Conservation (phyloP, 805 yeast genomes). For the Suhomyces sp. region DNA sequence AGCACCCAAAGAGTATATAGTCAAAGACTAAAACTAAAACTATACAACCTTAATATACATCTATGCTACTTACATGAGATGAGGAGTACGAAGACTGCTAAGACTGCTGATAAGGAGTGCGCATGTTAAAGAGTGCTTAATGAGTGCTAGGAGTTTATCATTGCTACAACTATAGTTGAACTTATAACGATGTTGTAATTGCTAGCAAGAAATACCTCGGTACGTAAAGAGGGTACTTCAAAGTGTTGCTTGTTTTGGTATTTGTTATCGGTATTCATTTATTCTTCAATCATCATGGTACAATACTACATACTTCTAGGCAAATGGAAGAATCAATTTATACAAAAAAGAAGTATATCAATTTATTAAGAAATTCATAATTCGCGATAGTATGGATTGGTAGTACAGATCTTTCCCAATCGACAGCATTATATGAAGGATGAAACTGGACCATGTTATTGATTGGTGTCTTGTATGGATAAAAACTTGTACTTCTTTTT, state of each 20-base stretch:
- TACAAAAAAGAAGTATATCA: not conserved
- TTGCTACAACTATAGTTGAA: too few species aligned
- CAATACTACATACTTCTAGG: not conserved
- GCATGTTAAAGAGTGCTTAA: too few species aligned
- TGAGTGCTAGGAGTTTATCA: too few species aligned
- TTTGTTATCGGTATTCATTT: too few species aligned
- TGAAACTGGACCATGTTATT: not conserved
- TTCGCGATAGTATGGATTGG: not conserved
- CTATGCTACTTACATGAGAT: too few species aligned
- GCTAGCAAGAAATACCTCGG: too few species aligned
- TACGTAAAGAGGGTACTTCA: too few species aligned
- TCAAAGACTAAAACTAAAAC: slow-evolving; percentile 23
- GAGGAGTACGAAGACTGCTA: too few species aligned
- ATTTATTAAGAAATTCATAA: not conserved
- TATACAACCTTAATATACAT: too few species aligned
- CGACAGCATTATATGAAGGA: not conserved
- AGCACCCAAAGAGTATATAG: slow-evolving; percentile 55
- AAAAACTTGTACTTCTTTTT: slow-evolving; percentile 68
- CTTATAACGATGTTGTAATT: too few species aligned
- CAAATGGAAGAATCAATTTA: not conserved
- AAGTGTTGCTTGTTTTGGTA: too few species aligned
- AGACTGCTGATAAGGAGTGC: too few species aligned
- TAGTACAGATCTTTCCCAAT: not conserved
- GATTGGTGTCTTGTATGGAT: slow-evolving; percentile 18
- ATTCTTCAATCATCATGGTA: not conserved